Conservation (phyloP, 2,329 filamentous ascomycete species). For the Hymenoscyphus infarciens region DNA sequence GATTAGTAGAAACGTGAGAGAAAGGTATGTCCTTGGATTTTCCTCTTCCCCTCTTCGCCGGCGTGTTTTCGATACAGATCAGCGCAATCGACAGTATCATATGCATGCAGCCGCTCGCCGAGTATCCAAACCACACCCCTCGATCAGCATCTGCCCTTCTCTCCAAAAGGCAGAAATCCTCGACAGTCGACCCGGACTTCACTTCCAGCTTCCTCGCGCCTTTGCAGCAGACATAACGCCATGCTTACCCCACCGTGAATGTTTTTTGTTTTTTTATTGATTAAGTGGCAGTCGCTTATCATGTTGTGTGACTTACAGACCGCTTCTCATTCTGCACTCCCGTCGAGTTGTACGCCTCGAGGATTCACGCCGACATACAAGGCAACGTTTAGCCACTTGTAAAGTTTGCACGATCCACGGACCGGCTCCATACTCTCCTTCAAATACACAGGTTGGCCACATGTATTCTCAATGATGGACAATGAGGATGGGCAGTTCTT, state of each 20-base stretch:
- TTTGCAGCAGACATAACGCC: slow-evolving; percentile 11
- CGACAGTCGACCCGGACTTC: slow-evolving; percentile 1
- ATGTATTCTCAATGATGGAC: slow-evolving; percentile 51
- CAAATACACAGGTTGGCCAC: slow-evolving; percentile 22
- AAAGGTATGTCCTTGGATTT: slow-evolving; percentile 10
- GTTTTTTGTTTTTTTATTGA: slow-evolving; percentile 12
- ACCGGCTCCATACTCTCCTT: slow-evolving; percentile 26
- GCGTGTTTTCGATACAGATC: slow-evolving; percentile 7
- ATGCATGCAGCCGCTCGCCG: slow-evolving; percentile 10
- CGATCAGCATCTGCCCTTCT: not conserved
- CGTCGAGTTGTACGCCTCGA: slow-evolving; percentile 26
- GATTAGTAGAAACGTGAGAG: slow-evolving; percentile 8
- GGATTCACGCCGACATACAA: slow-evolving; percentile 26
- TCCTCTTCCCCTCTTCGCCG: not conserved
- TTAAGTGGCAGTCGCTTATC: slow-evolving; percentile 22
- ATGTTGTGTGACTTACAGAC: slow-evolving; percentile 30
- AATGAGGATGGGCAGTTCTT: slow-evolving; percentile 89
- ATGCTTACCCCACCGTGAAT: slow-evolving; percentile 10
- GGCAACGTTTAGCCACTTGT: slow-evolving; percentile 25
- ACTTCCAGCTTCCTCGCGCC: slow-evolving; percentile 2
- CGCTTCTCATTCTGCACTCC: slow-evolving; percentile 19
- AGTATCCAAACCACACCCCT: slow-evolving; percentile 2
- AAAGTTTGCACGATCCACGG: slow-evolving; percentile 19
- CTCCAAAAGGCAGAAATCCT: not conserved
- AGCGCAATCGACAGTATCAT: slow-evolving; percentile 1